Percentiles rank a stretch among this genome's conserved stretches.
Evolutionary conservation across 129 eudicot genomes (phyloP).

Genomic region (Flaveria trinervia): DNA sequence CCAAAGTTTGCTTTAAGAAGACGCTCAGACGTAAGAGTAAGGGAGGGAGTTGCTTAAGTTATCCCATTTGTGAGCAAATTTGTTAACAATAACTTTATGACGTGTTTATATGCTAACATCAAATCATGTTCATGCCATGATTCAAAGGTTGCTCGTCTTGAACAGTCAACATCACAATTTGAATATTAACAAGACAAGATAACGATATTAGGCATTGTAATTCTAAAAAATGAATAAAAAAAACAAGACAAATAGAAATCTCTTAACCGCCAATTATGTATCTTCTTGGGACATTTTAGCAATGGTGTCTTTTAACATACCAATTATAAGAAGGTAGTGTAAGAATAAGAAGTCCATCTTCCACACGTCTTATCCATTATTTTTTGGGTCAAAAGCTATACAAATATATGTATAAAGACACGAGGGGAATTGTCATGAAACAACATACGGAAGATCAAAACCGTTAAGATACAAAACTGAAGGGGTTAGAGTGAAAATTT

Average conservation of each 20-base stretch:
- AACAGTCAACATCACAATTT: background rate
- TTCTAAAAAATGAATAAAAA: no score
- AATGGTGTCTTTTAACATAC: background rate
- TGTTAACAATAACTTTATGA: background rate
- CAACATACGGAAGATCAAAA: background rate
- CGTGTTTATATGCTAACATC: background rate
- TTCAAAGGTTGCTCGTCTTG: background rate
- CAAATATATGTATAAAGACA: background rate
- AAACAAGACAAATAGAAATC: background rate
- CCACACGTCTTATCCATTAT: no score
- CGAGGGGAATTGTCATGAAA: background rate
- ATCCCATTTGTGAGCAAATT: background rate
- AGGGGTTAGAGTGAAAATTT: conserved; percentile 13
- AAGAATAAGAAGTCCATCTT: background rate
- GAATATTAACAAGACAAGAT: background rate
- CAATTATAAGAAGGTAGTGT: background rate
- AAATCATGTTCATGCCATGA: background rate
- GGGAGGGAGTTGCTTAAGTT: background rate
- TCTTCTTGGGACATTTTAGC: no score
- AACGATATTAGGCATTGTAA: background rate
- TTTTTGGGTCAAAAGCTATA: background rate
- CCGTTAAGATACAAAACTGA: background rate
- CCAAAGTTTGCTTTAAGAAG: background rate
- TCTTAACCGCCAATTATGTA: background rate
- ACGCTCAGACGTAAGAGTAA: background rate